phyloP scores from a whole-genome alignment of 106 monocot genomes.

The Vanilla planifolia region DNA sequence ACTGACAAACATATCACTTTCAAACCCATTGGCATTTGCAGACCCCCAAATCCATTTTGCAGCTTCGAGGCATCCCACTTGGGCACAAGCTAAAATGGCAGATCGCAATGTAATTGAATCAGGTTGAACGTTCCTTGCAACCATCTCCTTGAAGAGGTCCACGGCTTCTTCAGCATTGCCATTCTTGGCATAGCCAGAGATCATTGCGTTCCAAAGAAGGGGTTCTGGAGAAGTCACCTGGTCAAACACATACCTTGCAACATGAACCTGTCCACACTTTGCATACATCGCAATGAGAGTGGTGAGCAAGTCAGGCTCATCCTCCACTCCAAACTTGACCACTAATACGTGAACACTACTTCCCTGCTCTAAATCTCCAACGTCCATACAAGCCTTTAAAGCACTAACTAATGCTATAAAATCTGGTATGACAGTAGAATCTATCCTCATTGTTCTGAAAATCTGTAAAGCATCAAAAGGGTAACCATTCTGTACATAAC shows the following conservation, averaged over 20 bases:
- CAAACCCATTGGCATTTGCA: constrained; percentile 15
- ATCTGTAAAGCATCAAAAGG: constrained; percentile 32
- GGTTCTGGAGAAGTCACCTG: constrained; percentile 18
- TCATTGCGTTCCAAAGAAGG: constrained; percentile 83
- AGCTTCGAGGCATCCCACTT: constrained; percentile 47
- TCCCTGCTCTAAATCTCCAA: constrained; percentile 38
- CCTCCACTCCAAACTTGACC: constrained; percentile 50
- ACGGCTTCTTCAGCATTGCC: constrained; percentile 48
- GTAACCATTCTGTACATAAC: constrained; percentile 45
- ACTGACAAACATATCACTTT: constrained; percentile 49
- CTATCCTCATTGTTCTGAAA: constrained; percentile 36
- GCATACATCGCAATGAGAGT: constrained; percentile 68
- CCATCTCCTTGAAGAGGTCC: constrained; percentile 41
- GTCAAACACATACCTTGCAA: constrained; percentile 49
- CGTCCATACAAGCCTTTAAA: constrained; percentile 56
- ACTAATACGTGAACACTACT: constrained; percentile 40
- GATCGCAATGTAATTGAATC: constrained; percentile 68
- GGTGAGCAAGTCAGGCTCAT: constrained; percentile 42
- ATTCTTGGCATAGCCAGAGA: constrained; percentile 82
- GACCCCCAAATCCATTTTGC: constrained; percentile 53
- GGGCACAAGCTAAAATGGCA: constrained; percentile 46
- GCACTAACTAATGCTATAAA: constrained; percentile 61
- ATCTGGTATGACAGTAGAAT: constrained; percentile 29
- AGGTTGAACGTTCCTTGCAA: constrained; percentile 19
- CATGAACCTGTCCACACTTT: constrained; percentile 43